Evolutionary conservation across 352 stramenopile genomes (phyloP), one percentile per base, ranked within the genome.

Genomic region (Peronosclerospora sorghi): DNA sequence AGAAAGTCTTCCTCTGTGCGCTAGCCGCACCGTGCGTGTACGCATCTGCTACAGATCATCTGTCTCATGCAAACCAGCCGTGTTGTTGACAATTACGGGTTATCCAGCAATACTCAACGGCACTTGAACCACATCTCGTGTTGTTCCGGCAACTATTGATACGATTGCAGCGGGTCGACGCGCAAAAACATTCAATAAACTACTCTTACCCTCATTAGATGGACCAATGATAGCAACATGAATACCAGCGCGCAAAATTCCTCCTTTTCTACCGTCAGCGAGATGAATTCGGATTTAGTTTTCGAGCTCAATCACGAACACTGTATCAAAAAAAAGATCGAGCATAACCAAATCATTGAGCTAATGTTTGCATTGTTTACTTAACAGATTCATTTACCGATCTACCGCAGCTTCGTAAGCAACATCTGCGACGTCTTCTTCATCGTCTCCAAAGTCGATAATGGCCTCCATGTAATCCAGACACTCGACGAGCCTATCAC

Each of bases 371-470:
- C 30, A 35, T 5, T 19, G 15, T 15, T 2, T 15, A 15, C 6
- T 10, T 10, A 30, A 39, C 27, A 8, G 14, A 8, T 35, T 21
- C 8, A 21, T 47, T 1, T 59, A 89, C 76, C 68, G 54, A 32
- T 68, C 41, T 10, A 90, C 59, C 10, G 76, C 76, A 15, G 55
- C 57, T 13, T 73, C 55, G 48, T 88, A 92, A 0, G 80, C 72
- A 17, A 69, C 67, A 43, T 94, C 85, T 10, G 77, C 85, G 37
- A 95, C 73, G 56, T 94, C 86, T 32, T 96, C 85, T 65, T 96
- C 86, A 41, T 97, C 90, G 34, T 97, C 90, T 4, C 85, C 90
- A 72, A 97, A 97, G 54, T 99, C 96, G 59, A 98, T 98, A 37
- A 98, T 86, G 5, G 95, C 95, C 56, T 98, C 95, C 1, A 86